A percentile compares a stretch with the other conserved stretches of the same genome.
Evolutionary conservation across 768 basidiomycete species (phyloP).

Genomic region (Trametes gibbosa): DNA sequence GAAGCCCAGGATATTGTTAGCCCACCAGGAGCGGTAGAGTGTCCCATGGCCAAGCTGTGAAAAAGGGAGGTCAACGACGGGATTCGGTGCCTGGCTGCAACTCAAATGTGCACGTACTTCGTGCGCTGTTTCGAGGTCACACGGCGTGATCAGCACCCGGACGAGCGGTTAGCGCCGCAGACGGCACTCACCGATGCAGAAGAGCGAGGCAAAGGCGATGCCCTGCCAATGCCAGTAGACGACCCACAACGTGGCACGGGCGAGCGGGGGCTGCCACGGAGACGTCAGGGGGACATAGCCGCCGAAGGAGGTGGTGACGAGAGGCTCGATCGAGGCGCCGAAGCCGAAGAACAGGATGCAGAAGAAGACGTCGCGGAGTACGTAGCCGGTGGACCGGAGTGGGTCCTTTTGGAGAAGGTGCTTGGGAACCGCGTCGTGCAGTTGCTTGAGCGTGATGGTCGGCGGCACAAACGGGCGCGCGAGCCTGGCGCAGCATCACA

Average conservation of each 20-base stretch:
- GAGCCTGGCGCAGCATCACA: slow-evolving; percentile 30
- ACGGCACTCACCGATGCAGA: slow-evolving; percentile 43
- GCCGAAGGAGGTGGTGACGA: slow-evolving; percentile 39
- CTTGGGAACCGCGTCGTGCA: slow-evolving; percentile 56
- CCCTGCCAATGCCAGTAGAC: slow-evolving; percentile 52
- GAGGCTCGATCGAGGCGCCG: slow-evolving; percentile 42
- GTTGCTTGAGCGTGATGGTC: slow-evolving; percentile 47
- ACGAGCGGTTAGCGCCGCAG: neutral
- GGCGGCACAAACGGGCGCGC: slow-evolving; percentile 49
- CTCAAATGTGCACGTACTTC: slow-evolving; percentile 18
- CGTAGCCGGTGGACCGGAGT: slow-evolving; percentile 39
- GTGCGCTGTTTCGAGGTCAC: slow-evolving; percentile 15
- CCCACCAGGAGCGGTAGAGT: slow-evolving; percentile 23
- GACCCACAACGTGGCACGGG: slow-evolving; percentile 41
- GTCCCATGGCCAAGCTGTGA: slow-evolving; percentile 30
- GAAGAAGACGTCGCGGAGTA: slow-evolving; percentile 45
- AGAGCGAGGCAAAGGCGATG: slow-evolving; percentile 49
- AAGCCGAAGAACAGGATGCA: slow-evolving; percentile 42
- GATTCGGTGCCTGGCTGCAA: slow-evolving; percentile 5
- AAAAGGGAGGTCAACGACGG: neutral
- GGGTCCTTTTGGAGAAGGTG: slow-evolving; percentile 46
- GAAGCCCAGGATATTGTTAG: slow-evolving; percentile 31
- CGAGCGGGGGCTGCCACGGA: slow-evolving; percentile 30
- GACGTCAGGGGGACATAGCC: slow-evolving; percentile 33
- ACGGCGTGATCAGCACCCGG: neutral